These are phyloP conservation scores for Byssochlamys sp. DNA, from an alignment of 2,329 filamentous ascomycete genomes.

Conservation along the genomic window DNA sequence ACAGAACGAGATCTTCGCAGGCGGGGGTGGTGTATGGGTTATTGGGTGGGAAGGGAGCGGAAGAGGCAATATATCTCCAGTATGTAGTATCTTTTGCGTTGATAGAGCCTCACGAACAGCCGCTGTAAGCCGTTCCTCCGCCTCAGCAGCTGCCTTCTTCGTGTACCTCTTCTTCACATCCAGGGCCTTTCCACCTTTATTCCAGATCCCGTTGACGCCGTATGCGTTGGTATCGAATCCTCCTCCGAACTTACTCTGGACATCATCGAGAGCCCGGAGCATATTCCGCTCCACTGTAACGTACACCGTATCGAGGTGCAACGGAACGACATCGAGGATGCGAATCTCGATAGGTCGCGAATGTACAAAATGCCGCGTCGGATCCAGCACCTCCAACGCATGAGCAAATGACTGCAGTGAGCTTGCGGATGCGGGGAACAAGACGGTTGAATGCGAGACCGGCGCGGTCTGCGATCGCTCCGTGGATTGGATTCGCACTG, in stretches of 20 bases:
- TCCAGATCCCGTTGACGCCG: slow-evolving; percentile 32
- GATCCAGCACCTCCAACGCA: slow-evolving; percentile 60
- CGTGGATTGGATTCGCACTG: slow-evolving; percentile 49
- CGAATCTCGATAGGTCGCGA: slow-evolving; percentile 73
- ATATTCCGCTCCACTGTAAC: slow-evolving; percentile 76
- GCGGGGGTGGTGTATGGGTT: slow-evolving; percentile 72
- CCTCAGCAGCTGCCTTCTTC: slow-evolving; percentile 29
- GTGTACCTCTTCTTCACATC: slow-evolving; percentile 22
- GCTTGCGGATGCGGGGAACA: slow-evolving; percentile 63
- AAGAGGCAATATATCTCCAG: slow-evolving; percentile 72
- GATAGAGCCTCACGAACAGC: slow-evolving; percentile 67
- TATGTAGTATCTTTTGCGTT: slow-evolving; percentile 66
- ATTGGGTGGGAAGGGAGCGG: slow-evolving; percentile 70
- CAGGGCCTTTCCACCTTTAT: slow-evolving; percentile 21
- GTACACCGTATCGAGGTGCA: slow-evolving; percentile 75
- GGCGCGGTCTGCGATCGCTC: slow-evolving; percentile 45
- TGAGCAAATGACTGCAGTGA: slow-evolving; percentile 71
- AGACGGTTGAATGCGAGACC: slow-evolving; percentile 66
- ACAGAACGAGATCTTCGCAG: slow-evolving; percentile 81
- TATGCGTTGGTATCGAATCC: slow-evolving; percentile 38
- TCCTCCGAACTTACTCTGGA: slow-evolving; percentile 71
- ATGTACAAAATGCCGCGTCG: slow-evolving; percentile 63
- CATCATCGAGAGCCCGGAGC: slow-evolving; percentile 68
- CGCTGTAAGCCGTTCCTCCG: slow-evolving; percentile 51
- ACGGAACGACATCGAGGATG: slow-evolving; percentile 67